Percentiles rank a stretch among this genome's conserved stretches.
Evolutionary conservation across 208 protist species (phyloP).

Genomic region (Leptomonas pyrrhocoris): DNA sequence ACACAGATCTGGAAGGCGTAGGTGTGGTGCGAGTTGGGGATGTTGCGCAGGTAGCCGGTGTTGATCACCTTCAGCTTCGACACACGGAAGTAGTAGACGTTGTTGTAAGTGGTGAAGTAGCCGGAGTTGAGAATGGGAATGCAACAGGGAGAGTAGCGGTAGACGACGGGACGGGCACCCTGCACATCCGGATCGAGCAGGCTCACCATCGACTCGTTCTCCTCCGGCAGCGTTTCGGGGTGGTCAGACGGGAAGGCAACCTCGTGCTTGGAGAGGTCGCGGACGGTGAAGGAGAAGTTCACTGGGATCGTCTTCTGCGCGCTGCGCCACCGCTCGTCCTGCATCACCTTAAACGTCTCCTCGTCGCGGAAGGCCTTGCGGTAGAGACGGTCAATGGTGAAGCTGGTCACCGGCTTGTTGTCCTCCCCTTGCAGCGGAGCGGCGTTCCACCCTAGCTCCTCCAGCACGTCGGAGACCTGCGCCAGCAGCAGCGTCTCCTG

Average conservation of each 20-base stretch:
- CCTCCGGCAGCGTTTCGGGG: constrained; percentile 52
- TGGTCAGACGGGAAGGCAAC: constrained; percentile 72
- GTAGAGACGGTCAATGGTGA: constrained; percentile 51
- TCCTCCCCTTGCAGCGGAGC: constrained; percentile 33
- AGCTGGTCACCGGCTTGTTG: constrained; percentile 27
- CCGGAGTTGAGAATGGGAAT: constrained; percentile 85
- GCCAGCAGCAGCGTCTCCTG: constrained; percentile 81
- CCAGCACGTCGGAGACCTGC: constrained; percentile 72
- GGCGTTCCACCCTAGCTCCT: constrained; percentile 81
- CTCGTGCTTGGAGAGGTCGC: constrained; percentile 66
- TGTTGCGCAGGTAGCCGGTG: constrained; percentile 56
- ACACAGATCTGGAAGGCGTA: constrained; percentile 82
- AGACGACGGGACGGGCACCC: constrained; percentile 52
- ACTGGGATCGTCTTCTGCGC: constrained; percentile 64
- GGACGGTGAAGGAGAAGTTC: constrained; percentile 58
- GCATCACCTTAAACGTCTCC: constrained; percentile 55
- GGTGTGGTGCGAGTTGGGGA: constrained; percentile 75
- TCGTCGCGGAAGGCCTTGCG: constrained; percentile 56
- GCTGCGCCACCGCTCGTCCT: constrained; percentile 47
- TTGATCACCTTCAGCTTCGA: constrained; percentile 62
- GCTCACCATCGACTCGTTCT: constrained; percentile 84
- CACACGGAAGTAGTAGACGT: constrained; percentile 84
- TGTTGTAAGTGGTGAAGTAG: constrained; percentile 88
- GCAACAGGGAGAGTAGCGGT: constrained; percentile 78
- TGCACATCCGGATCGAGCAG: constrained; percentile 74